Evolutionary conservation across 768 basidiomycete species (phyloP), one percentile per base, ranked within the genome.

Genomic region (Naematelia encephala): DNA sequence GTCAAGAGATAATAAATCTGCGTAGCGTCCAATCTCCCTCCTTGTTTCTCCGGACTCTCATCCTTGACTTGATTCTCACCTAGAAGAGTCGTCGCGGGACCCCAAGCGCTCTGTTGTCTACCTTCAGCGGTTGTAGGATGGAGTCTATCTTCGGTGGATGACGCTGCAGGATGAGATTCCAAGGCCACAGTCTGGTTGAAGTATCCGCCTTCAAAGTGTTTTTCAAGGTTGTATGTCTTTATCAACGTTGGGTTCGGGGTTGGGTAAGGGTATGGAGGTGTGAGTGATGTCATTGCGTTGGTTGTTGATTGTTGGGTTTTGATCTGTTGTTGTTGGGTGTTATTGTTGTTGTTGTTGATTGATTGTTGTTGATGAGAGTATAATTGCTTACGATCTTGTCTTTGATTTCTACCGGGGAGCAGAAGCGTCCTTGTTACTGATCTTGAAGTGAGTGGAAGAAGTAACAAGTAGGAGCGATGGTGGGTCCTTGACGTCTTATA

Each of bases 131-230:
- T 45, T 2, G 34, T 28, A 4, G 66, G 56, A 26, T 44, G 22
- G 14, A 56, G 58, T 0, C 56, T 44, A 39, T 43, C 2, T 8
- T 16, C 34, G 16, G 26, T 3, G 25, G 34, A n/a, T n/a, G n/a
- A n/a, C n/a, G n/a, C 5, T 5, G 21, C 28, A 39, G 57, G 14
- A 13, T 21, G 27, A 43, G 70, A 63, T 29, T 61, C 55, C n/a
- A 74, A 28, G 2, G 49, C 28, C 4, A 62, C 63, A 13, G 73
- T 74, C 53, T 74, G 61, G n/a, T 57, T 45, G 52, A 70, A 70
- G 52, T 57, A 68, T n/a, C 73, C 73, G 2, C 73, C 73, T 60
- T 74, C 73, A 44, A 67, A 66, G 50, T 70, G 69, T n/a, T 59
- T 57, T 13, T 53, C 48, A 4, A 74, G 64, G 16, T 55, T 34